phyloP scores from a whole-genome alignment of 805 yeast species.

The Yamadazyma olivae region DNA sequence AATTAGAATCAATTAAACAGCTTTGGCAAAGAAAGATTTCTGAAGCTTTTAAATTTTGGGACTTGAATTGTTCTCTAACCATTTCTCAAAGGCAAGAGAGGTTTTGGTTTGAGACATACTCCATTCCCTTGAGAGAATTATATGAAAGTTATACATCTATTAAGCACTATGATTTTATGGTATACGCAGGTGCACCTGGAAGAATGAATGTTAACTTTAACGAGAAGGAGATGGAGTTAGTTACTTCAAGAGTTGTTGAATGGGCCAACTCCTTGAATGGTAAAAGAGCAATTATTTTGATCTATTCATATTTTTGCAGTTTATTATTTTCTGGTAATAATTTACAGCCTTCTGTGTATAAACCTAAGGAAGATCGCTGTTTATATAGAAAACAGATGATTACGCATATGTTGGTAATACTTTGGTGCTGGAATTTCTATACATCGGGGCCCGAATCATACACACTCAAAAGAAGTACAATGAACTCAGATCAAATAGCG shows the following conservation, averaged over 20 bases:
- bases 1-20: constrained; percentile 13
- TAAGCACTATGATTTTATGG: constrained; percentile 25
- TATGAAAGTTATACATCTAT: constrained; percentile 21
- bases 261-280: constrained; percentile 51
- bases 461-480: constrained; percentile 1
- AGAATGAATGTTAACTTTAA: constrained; percentile 42
- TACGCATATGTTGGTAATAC: constrained; percentile 11
- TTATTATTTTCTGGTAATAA: constrained; percentile 5
- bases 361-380: constrained; percentile 11
- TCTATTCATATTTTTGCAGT: constrained; percentile 8
- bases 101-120: constrained; percentile 15
- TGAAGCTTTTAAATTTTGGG: constrained; percentile 13
- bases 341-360: constrained; percentile 2
- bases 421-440: constrained; percentile 12
- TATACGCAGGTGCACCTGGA: constrained; percentile 26
- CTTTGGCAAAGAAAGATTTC: constrained; percentile 11
- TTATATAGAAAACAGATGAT: constrained; percentile 13
- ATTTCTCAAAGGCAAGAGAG: constrained; percentile 13
- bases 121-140: constrained; percentile 18
- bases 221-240: constrained; percentile 41
- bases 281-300: constrained; percentile 46
- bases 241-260: constrained; percentile 46
- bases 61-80: constrained; percentile 7
- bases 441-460: constrained; percentile 12
- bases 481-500: constrained; percentile 6